Evolutionary conservation across 2,329 filamentous ascomycete species (phyloP).

Genomic region (Penicillium thymicola): DNA sequence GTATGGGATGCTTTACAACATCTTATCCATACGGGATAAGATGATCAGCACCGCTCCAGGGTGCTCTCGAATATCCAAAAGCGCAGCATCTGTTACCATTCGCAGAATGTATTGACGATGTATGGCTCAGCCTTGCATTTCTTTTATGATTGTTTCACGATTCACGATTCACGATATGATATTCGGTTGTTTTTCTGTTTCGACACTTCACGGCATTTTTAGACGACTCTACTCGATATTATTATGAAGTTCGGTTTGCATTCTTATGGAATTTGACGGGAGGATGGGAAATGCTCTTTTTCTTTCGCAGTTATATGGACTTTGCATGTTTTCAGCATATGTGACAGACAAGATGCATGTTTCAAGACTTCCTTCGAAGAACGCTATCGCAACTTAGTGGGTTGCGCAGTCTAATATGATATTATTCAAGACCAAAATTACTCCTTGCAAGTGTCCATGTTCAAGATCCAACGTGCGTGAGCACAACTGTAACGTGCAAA

Average conservation of each 20-base stretch:
- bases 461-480: not conserved
- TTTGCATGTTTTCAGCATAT: conserved; percentile 20
- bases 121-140: conserved; percentile 12
- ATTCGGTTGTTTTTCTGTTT: conserved; percentile 13
- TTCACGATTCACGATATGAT: conserved; percentile 5
- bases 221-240: conserved; percentile 6
- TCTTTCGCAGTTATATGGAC: conserved; percentile 3
- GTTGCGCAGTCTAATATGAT: conserved; percentile 14
- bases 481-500: conserved; percentile 3
- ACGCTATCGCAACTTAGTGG: not conserved
- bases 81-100: conserved; percentile 13
- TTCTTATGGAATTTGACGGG: conserved; percentile 1
- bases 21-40: not conserved
- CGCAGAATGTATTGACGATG: conserved; percentile 19
- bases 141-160: conserved; percentile 2
- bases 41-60: not conserved
- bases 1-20: not conserved
- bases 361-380: conserved; percentile 14
- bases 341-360: conserved; percentile 22
- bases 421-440: conserved; percentile 1
- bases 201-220: conserved; percentile 15
- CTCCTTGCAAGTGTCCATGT: not conserved
- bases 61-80: conserved; percentile 2
- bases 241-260: conserved; percentile 14
- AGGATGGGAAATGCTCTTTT: not conserved